phyloP scores from a whole-genome alignment of 495 filamentous ascomycete genomes.

The Penicillium silybi region DNA sequence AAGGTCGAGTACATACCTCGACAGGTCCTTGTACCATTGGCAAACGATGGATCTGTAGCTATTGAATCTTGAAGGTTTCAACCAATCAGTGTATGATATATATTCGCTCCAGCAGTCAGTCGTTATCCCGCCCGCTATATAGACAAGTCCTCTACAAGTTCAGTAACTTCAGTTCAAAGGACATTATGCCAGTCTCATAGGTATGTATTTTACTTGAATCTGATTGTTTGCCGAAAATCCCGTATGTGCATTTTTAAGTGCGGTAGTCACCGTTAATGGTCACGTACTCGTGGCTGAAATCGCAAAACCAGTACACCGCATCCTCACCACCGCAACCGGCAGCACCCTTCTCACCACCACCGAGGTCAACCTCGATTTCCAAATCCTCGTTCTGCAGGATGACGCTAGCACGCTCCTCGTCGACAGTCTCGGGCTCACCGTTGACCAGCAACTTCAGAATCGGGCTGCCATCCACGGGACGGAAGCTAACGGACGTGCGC shows the following conservation, averaged over 20 bases:
- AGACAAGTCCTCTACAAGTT: not conserved
- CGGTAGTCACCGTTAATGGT: conserved; percentile 93
- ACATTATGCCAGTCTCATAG: not conserved
- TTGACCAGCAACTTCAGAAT: conserved; percentile 81
- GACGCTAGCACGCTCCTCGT: conserved; percentile 78
- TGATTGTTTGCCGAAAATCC: not conserved
- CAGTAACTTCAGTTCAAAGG: too few species aligned
- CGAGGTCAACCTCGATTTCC: conserved; percentile 70
- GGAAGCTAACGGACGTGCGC: conserved; percentile 86
- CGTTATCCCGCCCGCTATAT: too few species aligned
- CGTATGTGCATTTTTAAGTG: conserved; percentile 45
- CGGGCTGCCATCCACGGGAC: conserved; percentile 76
- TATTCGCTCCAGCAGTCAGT: too few species aligned
- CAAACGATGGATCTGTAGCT: too few species aligned
- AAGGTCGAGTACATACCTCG: not conserved
- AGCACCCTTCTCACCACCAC: conserved; percentile 42
- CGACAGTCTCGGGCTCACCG: conserved; percentile 89
- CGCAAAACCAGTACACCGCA: conserved; percentile 90
- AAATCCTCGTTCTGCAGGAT: conserved; percentile 86
- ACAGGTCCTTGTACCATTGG: too few species aligned
- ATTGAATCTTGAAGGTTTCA: too few species aligned
- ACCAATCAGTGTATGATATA: too few species aligned
- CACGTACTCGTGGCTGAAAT: conserved; percentile 96
- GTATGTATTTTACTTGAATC: not conserved
- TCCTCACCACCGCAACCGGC: conserved; percentile 57